Base-by-base conservation (phyloP, 2,329 filamentous ascomycete species). In the Hyphodiscus sp. region DNA sequence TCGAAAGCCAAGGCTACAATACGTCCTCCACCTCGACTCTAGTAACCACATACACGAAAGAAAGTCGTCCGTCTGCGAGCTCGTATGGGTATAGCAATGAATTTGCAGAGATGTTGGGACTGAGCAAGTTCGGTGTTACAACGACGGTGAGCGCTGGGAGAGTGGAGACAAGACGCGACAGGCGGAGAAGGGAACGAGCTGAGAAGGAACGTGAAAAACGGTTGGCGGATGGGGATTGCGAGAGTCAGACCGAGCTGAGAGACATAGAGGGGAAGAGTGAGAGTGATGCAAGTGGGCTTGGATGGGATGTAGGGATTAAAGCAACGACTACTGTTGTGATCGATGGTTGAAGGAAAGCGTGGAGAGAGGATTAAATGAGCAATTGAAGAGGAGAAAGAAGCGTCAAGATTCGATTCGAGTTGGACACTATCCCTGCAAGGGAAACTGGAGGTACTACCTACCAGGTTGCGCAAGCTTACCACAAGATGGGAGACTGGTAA, bases 21-120 rank as follows among this genome's bases (percentile, higher is more conserved):
- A 13, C 20, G n/a, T 26, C 26, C 9, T 20, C 45, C n/a, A 18
- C 19, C 13, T 30, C 45, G 10, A 29, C 45, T 18, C 9, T 13
- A 19, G 18, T 41, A 13, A 50, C 52, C n/a, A 44, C 52, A 41
- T 56, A 60, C 20, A 49, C 44, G 13, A 56, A 58, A 2, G 57
- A 57, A 2, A 45, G 41, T 15, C 50, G 58, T 8, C 30, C 42
- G 20, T 55, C 52, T 6, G 46, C 53, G 10, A 50, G 20, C 26
- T 55, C 58, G 2, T 54, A 58, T 11, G 56, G 60, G 2, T 63
- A 61, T 45, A 62, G 58, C n/a, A 47, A 46, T 2, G 62, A 65
- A 42, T 65, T 65, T 38, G 60, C 62, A 2, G 52, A 61, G 42
- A 53, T 65, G 54, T 45, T 65, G 9, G 63, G 63, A 2, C 45